phyloP scores from a whole-genome alignment of 345 rosid genomes.

The Populus ilicifolia region DNA sequence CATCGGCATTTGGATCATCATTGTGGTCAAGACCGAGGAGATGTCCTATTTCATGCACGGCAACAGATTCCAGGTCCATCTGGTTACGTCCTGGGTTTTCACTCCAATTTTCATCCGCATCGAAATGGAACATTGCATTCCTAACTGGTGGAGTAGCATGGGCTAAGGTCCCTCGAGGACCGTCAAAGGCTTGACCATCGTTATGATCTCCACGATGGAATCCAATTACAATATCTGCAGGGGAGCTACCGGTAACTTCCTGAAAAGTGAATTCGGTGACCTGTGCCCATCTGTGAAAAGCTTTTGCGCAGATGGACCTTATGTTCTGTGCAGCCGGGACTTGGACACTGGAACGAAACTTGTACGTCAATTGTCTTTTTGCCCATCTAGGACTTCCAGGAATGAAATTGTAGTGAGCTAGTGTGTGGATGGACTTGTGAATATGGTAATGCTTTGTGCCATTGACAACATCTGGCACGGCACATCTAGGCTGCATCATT shows the following conservation, averaged over 20 bases:
- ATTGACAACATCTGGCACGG: not conserved
- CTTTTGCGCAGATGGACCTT: not conserved
- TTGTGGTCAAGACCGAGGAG: slow-evolving; percentile 27
- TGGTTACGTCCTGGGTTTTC: not conserved
- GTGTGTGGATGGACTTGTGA: not conserved
- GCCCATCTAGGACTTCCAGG: slow-evolving; percentile 1
- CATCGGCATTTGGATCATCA: not conserved
- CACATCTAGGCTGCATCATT: slow-evolving; percentile 2
- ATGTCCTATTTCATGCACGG: slow-evolving; percentile 30
- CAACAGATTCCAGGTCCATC: slow-evolving; percentile 27
- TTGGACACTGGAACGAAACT: slow-evolving; percentile 1
- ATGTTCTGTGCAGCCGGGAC: not conserved
- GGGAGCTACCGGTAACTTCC: not conserved
- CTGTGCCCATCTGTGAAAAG: slow-evolving; percentile 8
- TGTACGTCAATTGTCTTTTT: slow-evolving; percentile 10
- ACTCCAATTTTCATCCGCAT: slow-evolving; percentile 26
- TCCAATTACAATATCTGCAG: slow-evolving; percentile 13
- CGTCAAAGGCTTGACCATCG: slow-evolving; percentile 14
- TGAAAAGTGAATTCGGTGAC: slow-evolving; percentile 5
- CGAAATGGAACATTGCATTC: slow-evolving; percentile 10
- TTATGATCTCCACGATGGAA: slow-evolving; percentile 16
- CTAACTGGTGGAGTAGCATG: slow-evolving; percentile 16
- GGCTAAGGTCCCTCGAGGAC: slow-evolving; percentile 6
- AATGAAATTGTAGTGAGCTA: slow-evolving; percentile 4
- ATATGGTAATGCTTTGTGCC: not conserved